Conservation (phyloP, 306 rosid species). For the Inga leiocalycina region DNA sequence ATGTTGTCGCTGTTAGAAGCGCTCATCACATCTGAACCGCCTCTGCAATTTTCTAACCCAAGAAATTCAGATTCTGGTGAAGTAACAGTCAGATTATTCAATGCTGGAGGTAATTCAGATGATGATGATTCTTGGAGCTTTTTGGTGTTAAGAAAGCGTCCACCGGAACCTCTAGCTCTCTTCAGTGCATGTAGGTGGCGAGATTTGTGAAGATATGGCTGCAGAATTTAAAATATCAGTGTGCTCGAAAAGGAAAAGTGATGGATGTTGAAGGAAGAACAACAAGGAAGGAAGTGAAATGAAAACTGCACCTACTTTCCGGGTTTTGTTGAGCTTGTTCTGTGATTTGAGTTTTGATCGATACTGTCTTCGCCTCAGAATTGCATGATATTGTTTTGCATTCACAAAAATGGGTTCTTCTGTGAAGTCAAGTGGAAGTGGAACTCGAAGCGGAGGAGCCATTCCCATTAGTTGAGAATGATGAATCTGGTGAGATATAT, state of each 20-base stretch:
- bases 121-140: conserved; percentile 36
- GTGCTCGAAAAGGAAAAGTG: not conserved
- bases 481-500: conserved; percentile 38
- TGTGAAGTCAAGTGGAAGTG: conserved; percentile 53
- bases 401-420: conserved; percentile 83
- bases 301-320: conserved; percentile 56
- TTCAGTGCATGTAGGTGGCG: conserved; percentile 73
- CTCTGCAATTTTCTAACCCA: conserved; percentile 43
- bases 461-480: conserved; percentile 52
- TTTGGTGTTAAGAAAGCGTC: conserved; percentile 68
- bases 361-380: conserved; percentile 80
- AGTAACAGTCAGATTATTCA: conserved; percentile 35
- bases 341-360: conserved; percentile 83
- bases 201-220: conserved; percentile 85
- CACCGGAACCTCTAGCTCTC: conserved; percentile 77
- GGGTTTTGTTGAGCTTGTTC: conserved; percentile 59
- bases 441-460: conserved; percentile 53
- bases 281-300: not conserved
- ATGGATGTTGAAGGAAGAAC: not conserved
- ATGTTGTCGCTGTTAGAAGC: conserved; percentile 21
- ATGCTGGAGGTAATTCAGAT: conserved; percentile 24
- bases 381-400: conserved; percentile 90
- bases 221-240: conserved; percentile 26
- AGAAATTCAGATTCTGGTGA: conserved; percentile 39
- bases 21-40: conserved; percentile 27